These are phyloP conservation scores for Aspergillus kassunensis DNA, from an alignment of 495 filamentous ascomycete genomes.

Conservation along the genomic window DNA sequence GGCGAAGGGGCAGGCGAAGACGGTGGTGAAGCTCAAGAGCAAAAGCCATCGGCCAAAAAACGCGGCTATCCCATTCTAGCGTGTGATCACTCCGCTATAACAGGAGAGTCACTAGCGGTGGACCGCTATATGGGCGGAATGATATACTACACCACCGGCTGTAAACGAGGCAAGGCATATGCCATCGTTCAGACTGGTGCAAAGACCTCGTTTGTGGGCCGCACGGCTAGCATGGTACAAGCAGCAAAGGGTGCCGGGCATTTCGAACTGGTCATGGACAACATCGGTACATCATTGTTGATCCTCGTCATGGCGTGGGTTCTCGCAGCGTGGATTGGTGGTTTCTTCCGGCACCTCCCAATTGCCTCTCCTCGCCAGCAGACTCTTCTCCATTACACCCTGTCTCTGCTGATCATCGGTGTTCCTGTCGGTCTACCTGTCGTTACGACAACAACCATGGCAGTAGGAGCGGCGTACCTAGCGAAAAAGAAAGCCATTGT, in stretches of 20 bases:
- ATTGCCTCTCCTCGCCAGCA: conserved; percentile 57
- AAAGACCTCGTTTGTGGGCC: conserved; percentile 66
- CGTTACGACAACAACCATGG: conserved; percentile 95
- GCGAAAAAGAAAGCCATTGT: conserved; percentile 96
- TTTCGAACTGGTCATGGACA: conserved; percentile 76
- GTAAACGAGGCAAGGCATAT: conserved; percentile 70
- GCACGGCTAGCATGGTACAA: conserved; percentile 64
- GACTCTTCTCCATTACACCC: conserved; percentile 59
- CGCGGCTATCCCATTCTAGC: conserved; percentile 58
- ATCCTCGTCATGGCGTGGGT: conserved; percentile 68
- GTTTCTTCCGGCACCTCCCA: conserved; percentile 63
- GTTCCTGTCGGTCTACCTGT: conserved; percentile 95
- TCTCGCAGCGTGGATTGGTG: conserved; percentile 65
- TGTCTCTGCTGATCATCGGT: conserved; percentile 85
- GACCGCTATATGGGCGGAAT: conserved; percentile 70
- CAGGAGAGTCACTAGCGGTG: conserved; percentile 68
- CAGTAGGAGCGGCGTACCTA: conserved; percentile 89
- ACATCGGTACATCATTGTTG: conserved; percentile 64
- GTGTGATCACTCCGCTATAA: conserved; percentile 69
- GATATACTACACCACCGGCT: conserved; percentile 68
- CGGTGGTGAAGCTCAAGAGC: conserved; percentile 9
- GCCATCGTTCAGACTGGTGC: conserved; percentile 58
- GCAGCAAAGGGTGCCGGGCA: conserved; percentile 65
- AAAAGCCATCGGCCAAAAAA: conserved; percentile 22
- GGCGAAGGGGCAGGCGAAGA: neutral